Percentiles rank a stretch among this genome's conserved stretches.
phyloP scores from a whole-genome alignment of 2,329 filamentous ascomycete species.

The Aspergillus fumigatiaffinis region DNA sequence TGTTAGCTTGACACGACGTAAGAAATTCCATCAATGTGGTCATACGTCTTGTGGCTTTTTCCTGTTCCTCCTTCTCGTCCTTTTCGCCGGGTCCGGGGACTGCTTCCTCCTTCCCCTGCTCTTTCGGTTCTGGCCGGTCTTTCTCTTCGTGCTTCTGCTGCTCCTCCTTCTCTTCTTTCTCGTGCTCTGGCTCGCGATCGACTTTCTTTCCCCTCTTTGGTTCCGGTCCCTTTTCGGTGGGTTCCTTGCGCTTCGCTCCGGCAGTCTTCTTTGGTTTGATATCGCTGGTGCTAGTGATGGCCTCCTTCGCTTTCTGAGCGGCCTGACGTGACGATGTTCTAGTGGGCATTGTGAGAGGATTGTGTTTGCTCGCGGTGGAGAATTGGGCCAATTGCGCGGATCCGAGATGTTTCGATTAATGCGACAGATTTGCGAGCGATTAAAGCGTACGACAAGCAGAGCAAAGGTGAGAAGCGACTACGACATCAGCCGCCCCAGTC shows the following conservation, averaged over 20 bases:
- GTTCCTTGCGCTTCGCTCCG: conserved; percentile 40
- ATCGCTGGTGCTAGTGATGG: conserved; percentile 32
- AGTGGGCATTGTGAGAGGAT: conserved; percentile 23
- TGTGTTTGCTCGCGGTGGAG: not conserved
- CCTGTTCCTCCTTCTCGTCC: not conserved
- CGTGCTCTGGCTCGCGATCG: conserved; percentile 7
- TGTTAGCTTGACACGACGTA: not conserved
- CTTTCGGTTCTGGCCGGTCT: conserved; percentile 10
- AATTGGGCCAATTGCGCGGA: not conserved
- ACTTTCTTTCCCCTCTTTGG: conserved; percentile 40
- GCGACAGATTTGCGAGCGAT: not conserved
- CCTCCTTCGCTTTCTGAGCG: conserved; percentile 42
- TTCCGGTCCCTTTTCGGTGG: conserved; percentile 19
- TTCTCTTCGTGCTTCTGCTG: conserved; percentile 3
- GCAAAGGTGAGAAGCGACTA: not conserved
- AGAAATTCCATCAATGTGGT: not conserved
- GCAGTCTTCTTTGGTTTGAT: conserved; percentile 23
- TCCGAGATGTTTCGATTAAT: not conserved
- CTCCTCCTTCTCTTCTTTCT: conserved; percentile 12
- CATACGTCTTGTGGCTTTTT: not conserved
- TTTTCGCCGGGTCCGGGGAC: conserved; percentile 12
- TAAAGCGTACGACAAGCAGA: not conserved
- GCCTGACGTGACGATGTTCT: conserved; percentile 42
- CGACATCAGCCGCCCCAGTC: not conserved
- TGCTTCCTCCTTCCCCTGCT: conserved; percentile 17